phyloP scores from a whole-genome alignment of 78 protist genomes.

The Dictyostelium brefeldianum region DNA sequence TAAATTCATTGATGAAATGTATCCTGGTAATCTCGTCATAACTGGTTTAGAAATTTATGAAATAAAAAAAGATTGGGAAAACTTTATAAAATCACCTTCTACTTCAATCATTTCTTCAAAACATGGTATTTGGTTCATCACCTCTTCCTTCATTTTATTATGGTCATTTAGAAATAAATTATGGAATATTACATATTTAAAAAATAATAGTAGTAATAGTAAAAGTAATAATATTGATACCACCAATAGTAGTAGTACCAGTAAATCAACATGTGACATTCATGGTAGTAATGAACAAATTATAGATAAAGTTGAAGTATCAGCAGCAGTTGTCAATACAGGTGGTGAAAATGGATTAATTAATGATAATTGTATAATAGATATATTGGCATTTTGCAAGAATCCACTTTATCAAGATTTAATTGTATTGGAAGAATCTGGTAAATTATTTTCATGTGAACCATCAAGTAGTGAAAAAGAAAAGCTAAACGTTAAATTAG shows the following conservation, averaged over 20 bases:
- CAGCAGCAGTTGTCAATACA: too few species aligned
- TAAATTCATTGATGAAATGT: slow-evolving; percentile 20
- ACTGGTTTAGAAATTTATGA: slow-evolving; percentile 33
- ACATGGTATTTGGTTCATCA: slow-evolving; percentile 60
- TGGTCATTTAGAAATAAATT: slow-evolving; percentile 32
- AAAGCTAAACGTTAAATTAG: background rate
- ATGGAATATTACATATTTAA: slow-evolving; percentile 45
- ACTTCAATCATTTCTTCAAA: slow-evolving; percentile 12
- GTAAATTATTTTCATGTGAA: slow-evolving; percentile 66
- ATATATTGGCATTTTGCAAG: slow-evolving; percentile 29
- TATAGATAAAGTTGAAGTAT: background rate
- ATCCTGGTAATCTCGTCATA: background rate
- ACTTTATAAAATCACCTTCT: background rate
- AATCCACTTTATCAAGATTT: slow-evolving; percentile 63
- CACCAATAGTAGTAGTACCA: background rate
- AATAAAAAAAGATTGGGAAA: slow-evolving; percentile 47
- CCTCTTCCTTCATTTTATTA: slow-evolving; percentile 23
- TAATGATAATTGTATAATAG: slow-evolving; percentile 16
- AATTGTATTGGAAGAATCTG: slow-evolving; percentile 34
- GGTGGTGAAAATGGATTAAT: background rate
- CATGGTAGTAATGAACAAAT: background rate
- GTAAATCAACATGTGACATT: background rate
- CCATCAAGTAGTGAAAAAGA: slow-evolving; percentile 21
- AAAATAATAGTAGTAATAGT: background rate
- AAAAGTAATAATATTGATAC: background rate